phyloP scores from a whole-genome alignment of 352 stramenopile species.

The Pelagophyceae sp. region DNA sequence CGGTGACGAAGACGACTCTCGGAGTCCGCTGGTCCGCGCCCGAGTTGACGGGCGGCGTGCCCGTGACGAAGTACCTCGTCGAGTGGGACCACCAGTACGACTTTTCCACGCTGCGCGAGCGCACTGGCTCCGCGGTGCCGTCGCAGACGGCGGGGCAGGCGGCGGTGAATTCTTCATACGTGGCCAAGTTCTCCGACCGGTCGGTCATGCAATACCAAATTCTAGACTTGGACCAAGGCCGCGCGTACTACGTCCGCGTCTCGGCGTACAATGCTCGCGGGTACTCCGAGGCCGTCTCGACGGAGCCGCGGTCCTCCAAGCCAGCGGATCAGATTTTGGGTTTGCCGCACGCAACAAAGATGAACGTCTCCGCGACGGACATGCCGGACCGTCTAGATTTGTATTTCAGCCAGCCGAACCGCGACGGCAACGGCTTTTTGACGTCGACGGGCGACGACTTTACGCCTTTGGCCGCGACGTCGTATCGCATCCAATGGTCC shows the following conservation, averaged over 20 bases:
- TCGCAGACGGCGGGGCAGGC: conserved; percentile 34
- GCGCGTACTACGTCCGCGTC: conserved; percentile 78
- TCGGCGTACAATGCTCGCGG: conserved; percentile 76
- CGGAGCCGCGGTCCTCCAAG: not conserved
- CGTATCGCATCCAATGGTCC: conserved; percentile 26
- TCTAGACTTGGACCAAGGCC: conserved; percentile 56
- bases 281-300: conserved; percentile 1
- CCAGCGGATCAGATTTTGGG: conserved; percentile 19
- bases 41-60: conserved; percentile 23
- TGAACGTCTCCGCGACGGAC: conserved; percentile 14
- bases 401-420: conserved; percentile 19
- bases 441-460: conserved; percentile 8
- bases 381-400: conserved; percentile 24
- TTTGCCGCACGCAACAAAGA: not conserved
- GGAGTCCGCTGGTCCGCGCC: conserved; percentile 45
- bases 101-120: conserved; percentile 52
- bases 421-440: conserved; percentile 26
- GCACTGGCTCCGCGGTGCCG: conserved; percentile 42
- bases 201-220: conserved; percentile 51
- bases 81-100: conserved; percentile 72
- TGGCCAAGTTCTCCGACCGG: not conserved
- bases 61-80: conserved; percentile 59
- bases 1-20: conserved; percentile 50
- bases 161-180: not conserved
- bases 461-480: conserved; percentile 8